These are phyloP conservation scores for Myriosclerotinia duriaeana DNA, from an alignment of 2,329 filamentous ascomycete species.

Conservation along the genomic window DNA sequence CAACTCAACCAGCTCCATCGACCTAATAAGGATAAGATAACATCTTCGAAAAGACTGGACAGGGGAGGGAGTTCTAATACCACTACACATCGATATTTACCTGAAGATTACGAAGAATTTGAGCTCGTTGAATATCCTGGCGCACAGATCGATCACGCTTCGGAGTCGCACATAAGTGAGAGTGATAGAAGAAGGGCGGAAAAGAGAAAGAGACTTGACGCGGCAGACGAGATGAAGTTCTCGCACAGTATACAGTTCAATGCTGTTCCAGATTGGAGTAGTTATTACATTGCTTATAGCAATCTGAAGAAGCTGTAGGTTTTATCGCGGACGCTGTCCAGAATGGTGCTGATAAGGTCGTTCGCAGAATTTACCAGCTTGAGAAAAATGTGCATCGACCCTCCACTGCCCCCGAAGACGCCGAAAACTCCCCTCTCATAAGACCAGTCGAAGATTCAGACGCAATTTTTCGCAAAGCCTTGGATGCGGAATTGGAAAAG, in stretches of 20 bases:
- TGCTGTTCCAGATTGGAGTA: constrained; percentile 99
- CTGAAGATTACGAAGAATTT: constrained; percentile 34
- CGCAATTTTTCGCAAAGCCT: constrained; percentile 72
- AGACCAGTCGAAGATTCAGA: constrained; percentile 68
- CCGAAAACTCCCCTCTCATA: constrained; percentile 84
- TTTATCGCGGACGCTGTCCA: not conserved
- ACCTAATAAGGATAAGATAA: constrained; percentile 23
- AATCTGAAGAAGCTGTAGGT: constrained; percentile 96
- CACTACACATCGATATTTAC: constrained; percentile 19
- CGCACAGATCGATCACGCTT: constrained; percentile 21
- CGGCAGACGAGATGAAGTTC: constrained; percentile 95
- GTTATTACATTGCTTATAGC: constrained; percentile 96
- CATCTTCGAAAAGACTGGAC: constrained; percentile 30
- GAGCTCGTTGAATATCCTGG: constrained; percentile 38
- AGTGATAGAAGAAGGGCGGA: constrained; percentile 50
- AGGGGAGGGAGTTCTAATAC: constrained; percentile 22
- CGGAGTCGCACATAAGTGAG: constrained; percentile 15
- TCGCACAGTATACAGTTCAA: constrained; percentile 99
- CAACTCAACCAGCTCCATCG: constrained; percentile 18
- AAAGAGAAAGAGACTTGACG: constrained; percentile 70
- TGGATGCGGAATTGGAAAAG: constrained; percentile 91
- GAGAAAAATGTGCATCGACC: constrained; percentile 76
- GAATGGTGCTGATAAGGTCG: constrained; percentile 3
- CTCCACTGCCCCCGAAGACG: constrained; percentile 59
- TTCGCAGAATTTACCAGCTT: constrained; percentile 80